Evolutionary conservation across 495 filamentous ascomycete genomes (phyloP).

Genomic region (Massariosphaeria phaeospora): DNA sequence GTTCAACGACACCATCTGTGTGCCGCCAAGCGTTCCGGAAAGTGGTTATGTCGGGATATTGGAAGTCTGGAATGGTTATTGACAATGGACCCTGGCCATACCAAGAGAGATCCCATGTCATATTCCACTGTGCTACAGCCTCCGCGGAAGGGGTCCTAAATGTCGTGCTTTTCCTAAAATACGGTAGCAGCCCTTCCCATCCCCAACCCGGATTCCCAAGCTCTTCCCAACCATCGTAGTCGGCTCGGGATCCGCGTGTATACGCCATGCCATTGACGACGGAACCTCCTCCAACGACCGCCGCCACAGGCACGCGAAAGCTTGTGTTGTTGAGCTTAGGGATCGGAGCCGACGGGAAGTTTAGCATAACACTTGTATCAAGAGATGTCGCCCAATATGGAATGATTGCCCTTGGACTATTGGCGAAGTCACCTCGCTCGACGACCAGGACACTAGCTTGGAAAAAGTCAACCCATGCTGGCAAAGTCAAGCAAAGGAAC

Average conservation of each 20-base stretch:
- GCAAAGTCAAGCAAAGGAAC: neutral
- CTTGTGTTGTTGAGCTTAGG: neutral
- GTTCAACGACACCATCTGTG: no score
- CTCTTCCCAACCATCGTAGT: conserved; percentile 33
- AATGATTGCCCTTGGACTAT: neutral
- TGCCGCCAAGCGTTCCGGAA: neutral
- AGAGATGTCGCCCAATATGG: neutral
- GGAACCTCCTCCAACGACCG: conserved; percentile 42
- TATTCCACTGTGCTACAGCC: neutral
- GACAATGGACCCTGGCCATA: neutral
- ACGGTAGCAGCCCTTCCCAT: conserved; percentile 31
- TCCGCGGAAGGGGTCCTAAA: neutral
- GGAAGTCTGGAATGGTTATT: neutral
- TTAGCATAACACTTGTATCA: neutral
- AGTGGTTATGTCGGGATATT: neutral
- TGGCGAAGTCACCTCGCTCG: conserved; percentile 11
- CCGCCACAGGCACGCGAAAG: conserved; percentile 8
- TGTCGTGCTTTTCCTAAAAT: conserved; percentile 13
- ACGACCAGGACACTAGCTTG: conserved; percentile 3
- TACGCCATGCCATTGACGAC: conserved; percentile 29
- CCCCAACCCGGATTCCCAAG: conserved; percentile 31
- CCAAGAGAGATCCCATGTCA: neutral
- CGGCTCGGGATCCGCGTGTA: conserved; percentile 1
- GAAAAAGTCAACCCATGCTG: neutral
- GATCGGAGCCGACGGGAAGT: neutral